Conservation (phyloP, 495 filamentous ascomycete genomes). For the Tuber melanosporum region DNA sequence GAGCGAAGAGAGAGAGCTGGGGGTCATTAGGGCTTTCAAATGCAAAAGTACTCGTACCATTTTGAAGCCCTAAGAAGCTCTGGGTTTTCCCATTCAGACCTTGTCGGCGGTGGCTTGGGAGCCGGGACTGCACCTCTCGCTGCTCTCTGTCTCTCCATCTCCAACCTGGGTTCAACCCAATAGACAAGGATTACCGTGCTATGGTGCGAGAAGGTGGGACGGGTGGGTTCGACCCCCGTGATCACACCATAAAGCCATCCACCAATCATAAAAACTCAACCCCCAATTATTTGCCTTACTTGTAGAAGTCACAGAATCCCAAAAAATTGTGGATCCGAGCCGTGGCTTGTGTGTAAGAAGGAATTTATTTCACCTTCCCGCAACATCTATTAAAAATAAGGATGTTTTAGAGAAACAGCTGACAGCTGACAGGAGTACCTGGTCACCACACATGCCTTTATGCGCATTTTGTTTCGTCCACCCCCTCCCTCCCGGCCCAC, state of each 20-base stretch:
- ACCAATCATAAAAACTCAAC: too few relatives aligned
- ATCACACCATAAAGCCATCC: too few relatives aligned
- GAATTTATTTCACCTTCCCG: too few relatives aligned
- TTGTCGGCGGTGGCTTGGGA: neutral
- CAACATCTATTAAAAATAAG: too few relatives aligned
- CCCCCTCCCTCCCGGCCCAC: neutral
- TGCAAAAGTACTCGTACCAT: neutral
- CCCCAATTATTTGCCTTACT: too few relatives aligned
- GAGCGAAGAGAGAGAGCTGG: neutral
- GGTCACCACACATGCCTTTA: neutral
- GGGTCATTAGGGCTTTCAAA: neutral
- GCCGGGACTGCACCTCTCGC: neutral
- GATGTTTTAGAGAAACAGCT: too few relatives aligned
- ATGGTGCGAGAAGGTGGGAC: too few relatives aligned
- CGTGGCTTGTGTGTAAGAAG: too few relatives aligned
- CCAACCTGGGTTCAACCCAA: neutral
- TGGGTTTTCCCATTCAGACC: neutral
- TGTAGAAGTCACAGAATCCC: too few relatives aligned
- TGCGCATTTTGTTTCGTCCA: neutral
- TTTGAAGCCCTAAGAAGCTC: neutral
- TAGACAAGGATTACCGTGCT: neutral
- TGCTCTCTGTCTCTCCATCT: neutral
- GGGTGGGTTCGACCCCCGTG: too few relatives aligned
- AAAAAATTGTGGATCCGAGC: too few relatives aligned
- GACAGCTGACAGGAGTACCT: too few relatives aligned